phyloP scores from a whole-genome alignment of 2,329 filamentous ascomycete species.

The Fusarium nodosum region DNA sequence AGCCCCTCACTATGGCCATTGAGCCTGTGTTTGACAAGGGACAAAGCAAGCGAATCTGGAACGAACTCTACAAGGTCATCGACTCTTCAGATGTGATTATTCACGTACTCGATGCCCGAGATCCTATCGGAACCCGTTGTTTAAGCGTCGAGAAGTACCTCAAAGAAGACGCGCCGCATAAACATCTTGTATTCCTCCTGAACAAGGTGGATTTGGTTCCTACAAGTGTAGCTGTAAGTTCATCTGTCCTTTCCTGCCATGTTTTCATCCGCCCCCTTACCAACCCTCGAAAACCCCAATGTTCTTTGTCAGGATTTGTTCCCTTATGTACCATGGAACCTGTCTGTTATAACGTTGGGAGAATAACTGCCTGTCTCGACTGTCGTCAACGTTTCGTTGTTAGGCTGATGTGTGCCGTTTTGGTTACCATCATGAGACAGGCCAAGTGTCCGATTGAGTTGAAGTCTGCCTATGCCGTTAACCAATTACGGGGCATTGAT shows the following conservation, averaged over 20 bases:
- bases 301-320: conserved; percentile 87
- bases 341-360: conserved; percentile 99
- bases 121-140: conserved; percentile 91
- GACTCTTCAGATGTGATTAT: conserved; percentile 96
- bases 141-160: conserved; percentile 86
- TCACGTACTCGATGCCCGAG: conserved; percentile 91
- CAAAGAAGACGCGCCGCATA: conserved; percentile 92
- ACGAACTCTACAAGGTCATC: conserved; percentile 94
- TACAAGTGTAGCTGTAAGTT: conserved; percentile 93
- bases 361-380: conserved; percentile 73
- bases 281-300: conserved; percentile 66
- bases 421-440: conserved; percentile 83
- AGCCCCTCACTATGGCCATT: conserved; percentile 70
- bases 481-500: conserved; percentile 64
- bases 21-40: conserved; percentile 95
- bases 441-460: conserved; percentile 95
- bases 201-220: conserved; percentile 83
- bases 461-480: conserved; percentile 80
- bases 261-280: conserved; percentile 59
- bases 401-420: conserved; percentile 86
- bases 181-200: conserved; percentile 76
- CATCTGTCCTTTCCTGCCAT: conserved; percentile 25
- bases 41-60: conserved; percentile 96
- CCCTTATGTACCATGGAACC: conserved; percentile 79
- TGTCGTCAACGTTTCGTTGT: conserved; percentile 54